These are phyloP conservation scores for Xylaria polymorpha DNA, from an alignment of 2,329 filamentous ascomycete genomes.

Conservation along the genomic window DNA sequence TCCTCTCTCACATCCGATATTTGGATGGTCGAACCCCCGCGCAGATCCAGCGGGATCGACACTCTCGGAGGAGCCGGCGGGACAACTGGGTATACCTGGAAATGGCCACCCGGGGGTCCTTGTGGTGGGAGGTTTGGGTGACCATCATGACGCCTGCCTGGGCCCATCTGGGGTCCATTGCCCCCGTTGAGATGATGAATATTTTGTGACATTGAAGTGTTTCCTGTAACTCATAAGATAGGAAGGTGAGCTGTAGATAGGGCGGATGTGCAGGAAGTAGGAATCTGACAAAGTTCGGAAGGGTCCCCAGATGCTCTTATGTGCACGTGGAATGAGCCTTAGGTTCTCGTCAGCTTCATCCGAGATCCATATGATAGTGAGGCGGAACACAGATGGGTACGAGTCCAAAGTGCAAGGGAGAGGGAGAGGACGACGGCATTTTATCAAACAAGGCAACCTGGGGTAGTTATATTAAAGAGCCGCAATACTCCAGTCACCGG, in stretches of 20 bases:
- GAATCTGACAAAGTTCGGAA: background rate
- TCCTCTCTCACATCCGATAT: slow-evolving; percentile 55
- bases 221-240: background rate
- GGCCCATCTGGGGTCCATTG: slow-evolving; percentile 2
- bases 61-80: slow-evolving; percentile 27
- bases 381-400: slow-evolving; percentile 3
- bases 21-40: slow-evolving; percentile 14
- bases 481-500: slow-evolving; percentile 8
- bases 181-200: slow-evolving; percentile 6
- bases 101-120: background rate
- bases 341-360: background rate
- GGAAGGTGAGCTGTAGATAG: background rate
- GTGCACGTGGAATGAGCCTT: background rate
- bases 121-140: slow-evolving; percentile 8
- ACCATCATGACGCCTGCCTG: background rate
- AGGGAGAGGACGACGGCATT: background rate
- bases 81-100: slow-evolving; percentile 5
- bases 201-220: background rate
- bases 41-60: slow-evolving; percentile 24
- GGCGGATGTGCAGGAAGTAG: slow-evolving; percentile 16
- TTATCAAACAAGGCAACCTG: slow-evolving; percentile 7
- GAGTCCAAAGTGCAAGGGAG: background rate
- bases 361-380: slow-evolving; percentile 7
- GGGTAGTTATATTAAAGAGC: slow-evolving; percentile 20
- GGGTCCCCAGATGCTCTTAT: slow-evolving; percentile 12